Conservation (phyloP, 352 stramenopile genomes). For the Pythium insidiosum region DNA sequence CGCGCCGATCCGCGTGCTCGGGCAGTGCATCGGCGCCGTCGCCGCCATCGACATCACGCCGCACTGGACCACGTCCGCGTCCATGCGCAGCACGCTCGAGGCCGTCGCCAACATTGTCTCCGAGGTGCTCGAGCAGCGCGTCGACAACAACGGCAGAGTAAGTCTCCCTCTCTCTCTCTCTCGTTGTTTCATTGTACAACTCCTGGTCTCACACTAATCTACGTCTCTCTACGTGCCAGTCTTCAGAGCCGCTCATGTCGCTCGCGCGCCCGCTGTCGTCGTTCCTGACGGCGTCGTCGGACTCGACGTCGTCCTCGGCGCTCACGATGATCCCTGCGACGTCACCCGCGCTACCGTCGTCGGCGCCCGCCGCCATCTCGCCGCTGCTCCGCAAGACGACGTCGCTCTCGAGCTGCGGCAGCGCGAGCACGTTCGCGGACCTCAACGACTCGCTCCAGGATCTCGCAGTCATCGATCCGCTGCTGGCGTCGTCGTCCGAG, state of each 20-base stretch:
- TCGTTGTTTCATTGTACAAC: too few species aligned
- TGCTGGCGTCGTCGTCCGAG: conserved; percentile 3
- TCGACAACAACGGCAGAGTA: conserved; percentile 13
- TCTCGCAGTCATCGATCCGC: conserved; percentile 1
- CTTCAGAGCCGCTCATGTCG: not conserved
- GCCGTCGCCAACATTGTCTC: conserved; percentile 76
- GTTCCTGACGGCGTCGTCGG: conserved; percentile 4
- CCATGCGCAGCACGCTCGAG: conserved; percentile 66
- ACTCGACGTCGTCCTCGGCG: conserved; percentile 1
- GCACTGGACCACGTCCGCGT: conserved; percentile 32
- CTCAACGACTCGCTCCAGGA: conserved; percentile 1
- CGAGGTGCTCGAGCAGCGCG: conserved; percentile 68
- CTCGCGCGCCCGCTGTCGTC: conserved; percentile 2
- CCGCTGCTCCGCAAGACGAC: not conserved
- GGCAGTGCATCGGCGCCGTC: conserved; percentile 57
- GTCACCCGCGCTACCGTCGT: too few species aligned
- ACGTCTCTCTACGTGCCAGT: too few species aligned
- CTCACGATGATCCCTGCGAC: not conserved
- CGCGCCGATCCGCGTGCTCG: conserved; percentile 42
- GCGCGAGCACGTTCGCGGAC: conserved; percentile 13
- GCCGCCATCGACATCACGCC: conserved; percentile 49
- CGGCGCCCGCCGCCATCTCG: too few species aligned
- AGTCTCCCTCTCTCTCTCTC: not conserved
- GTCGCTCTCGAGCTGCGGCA: conserved; percentile 10
- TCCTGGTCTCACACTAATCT: too few species aligned